A percentile compares a stretch with the other conserved stretches of the same genome.
Conservation (phyloP, 164 flowering plant species). For the Nymphaea colorata region DNA sequence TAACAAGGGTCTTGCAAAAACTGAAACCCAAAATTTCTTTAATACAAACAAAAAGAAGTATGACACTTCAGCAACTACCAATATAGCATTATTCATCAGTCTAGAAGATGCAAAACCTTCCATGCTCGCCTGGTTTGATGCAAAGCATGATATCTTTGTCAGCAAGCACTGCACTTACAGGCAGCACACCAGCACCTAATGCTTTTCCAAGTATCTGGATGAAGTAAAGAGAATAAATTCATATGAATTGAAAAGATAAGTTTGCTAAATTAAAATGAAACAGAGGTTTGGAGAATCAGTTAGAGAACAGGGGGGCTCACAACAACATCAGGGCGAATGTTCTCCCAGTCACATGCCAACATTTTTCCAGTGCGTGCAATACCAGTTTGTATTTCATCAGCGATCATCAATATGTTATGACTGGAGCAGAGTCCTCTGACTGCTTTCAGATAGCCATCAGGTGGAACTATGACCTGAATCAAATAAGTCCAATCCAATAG, state of each 20-base stretch:
- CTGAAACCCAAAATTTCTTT: too few species aligned
- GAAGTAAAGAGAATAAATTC: constrained; percentile 5
- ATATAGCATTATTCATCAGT: too few species aligned
- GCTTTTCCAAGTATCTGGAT: constrained; percentile 89
- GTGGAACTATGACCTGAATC: constrained; percentile 76
- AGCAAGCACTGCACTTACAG: constrained; percentile 93
- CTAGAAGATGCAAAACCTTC: constrained; percentile 45
- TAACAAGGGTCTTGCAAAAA: too few species aligned
- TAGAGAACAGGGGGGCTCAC: constrained; percentile 26
- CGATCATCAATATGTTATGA: constrained; percentile 81
- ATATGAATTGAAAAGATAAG: neutral
- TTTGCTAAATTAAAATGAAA: neutral
- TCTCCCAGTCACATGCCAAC: constrained; percentile 98
- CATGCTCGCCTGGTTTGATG: constrained; percentile 93
- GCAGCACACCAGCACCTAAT: constrained; percentile 91
- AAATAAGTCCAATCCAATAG: neutral
- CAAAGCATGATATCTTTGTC: constrained; percentile 94
- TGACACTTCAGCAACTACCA: too few species aligned
- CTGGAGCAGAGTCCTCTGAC: constrained; percentile 85
- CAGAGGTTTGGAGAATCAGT: neutral
- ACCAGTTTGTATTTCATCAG: constrained; percentile 97
- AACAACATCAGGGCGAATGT: constrained; percentile 85
- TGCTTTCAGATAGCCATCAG: constrained; percentile 77
- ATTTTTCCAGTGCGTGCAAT: constrained; percentile 81
- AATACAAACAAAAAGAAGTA: too few species aligned